Conservation (phyloP, 257 asterid species). For the Eustoma russellianum region DNA sequence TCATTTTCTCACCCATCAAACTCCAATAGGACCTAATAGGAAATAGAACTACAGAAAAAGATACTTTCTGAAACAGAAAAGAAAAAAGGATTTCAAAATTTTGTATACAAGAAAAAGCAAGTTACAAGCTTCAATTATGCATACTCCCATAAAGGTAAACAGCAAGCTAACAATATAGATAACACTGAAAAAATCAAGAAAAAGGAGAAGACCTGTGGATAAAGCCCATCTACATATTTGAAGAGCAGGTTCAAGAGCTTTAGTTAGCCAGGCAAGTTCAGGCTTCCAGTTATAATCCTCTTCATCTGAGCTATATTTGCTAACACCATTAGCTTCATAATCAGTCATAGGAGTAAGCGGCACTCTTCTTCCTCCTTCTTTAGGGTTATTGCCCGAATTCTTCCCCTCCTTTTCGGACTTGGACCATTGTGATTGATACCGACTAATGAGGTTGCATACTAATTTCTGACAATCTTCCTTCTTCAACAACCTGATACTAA, state of each 20-base stretch:
- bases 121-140: too few relatives aligned
- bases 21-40: background rate
- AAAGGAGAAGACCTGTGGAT: conserved; percentile 39
- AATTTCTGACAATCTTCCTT: conserved; percentile 26
- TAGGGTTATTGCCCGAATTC: conserved; percentile 21
- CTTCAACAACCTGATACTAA: conserved; percentile 26
- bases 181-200: background rate
- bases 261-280: conserved; percentile 74
- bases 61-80: too few relatives aligned
- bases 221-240: conserved; percentile 78
- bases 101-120: too few relatives aligned
- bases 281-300: conserved; percentile 62
- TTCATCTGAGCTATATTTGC: conserved; percentile 28
- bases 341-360: conserved; percentile 11
- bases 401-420: conserved; percentile 28
- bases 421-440: conserved; percentile 51
- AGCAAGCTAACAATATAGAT: too few relatives aligned
- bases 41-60: too few relatives aligned
- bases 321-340: conserved; percentile 12
- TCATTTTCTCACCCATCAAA: background rate
- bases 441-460: conserved; percentile 27
- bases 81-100: too few relatives aligned
- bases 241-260: conserved; percentile 83
- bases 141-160: too few relatives aligned
- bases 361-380: background rate